These are phyloP conservation scores for Neurospora sp. DNA, from an alignment of 495 filamentous ascomycete species.

Conservation along the genomic window DNA sequence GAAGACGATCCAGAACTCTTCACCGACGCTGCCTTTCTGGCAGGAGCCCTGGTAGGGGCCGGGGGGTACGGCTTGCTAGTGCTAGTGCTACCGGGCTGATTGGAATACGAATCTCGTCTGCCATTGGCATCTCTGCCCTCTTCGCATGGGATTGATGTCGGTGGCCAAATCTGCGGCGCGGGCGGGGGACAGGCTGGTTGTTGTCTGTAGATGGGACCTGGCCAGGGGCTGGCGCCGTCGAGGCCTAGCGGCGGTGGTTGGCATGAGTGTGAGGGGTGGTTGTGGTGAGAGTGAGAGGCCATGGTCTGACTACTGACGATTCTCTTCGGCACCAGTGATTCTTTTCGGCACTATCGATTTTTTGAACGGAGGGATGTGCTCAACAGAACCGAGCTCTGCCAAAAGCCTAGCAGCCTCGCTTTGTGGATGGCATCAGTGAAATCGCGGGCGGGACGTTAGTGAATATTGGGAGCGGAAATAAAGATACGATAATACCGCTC, in stretches of 20 bases:
- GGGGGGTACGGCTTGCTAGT: not conserved
- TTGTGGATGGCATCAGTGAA: not conserved
- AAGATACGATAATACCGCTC: not conserved
- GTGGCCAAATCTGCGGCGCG: not conserved
- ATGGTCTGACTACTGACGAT: not conserved
- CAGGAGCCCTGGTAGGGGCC: not conserved
- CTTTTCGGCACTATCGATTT: too few relatives aligned
- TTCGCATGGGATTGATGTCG: not conserved
- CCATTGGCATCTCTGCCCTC: not conserved
- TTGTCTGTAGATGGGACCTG: not conserved
- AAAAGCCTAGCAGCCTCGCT: not conserved
- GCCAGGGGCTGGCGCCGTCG: not conserved
- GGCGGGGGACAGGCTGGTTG: not conserved
- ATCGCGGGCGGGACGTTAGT: too few relatives aligned
- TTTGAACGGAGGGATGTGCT: too few relatives aligned
- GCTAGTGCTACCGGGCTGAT: not conserved
- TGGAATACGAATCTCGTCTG: not conserved
- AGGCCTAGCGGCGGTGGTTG: not conserved
- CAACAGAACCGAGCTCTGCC: not conserved
- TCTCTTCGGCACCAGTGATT: not conserved
- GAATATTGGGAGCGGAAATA: not conserved
- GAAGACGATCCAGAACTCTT: not conserved
- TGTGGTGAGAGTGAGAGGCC: not conserved
- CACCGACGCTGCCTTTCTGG: not conserved
- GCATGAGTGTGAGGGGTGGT: not conserved